Evolutionary conservation across 495 filamentous ascomycete species (phyloP), one percentile per base, ranked within the genome.

Genomic region (Aspergillus panamensis): DNA sequence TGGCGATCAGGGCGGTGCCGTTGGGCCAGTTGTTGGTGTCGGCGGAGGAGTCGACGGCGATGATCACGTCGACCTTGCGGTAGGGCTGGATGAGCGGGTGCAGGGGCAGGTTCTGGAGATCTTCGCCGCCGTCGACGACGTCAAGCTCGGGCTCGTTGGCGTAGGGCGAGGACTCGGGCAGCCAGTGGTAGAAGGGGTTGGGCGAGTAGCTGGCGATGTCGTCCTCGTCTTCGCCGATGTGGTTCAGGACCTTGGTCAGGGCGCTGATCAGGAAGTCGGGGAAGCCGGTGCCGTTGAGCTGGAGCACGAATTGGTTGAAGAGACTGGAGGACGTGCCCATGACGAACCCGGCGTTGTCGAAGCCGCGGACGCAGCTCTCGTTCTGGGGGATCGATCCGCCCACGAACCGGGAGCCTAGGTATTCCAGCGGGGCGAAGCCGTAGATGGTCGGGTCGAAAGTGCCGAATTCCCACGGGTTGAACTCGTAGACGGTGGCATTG

Each of bases 281-380:
- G 3, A 92, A 67, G 21, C 69, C 65, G 9, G 79, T 78, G 13
- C 66, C 65, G 57, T 79, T 72, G 43, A 90, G 76, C 37, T 83
- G 66, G 0, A 92, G 78, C 2, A 94, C 63, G 69, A 87, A 79
- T 53, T 79, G 70, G 74, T 97, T 97, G 84, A 97, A 97, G 32
- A 97, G 81, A 9, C 87, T 87, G 17, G 87, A 90, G n/a, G 88
- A 92, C 0, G 92, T 96, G 32, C 93, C 94, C 82, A 96, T 92
- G 32, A 96, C 73, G 68, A 81, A 97, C 20, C 91, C 91, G 43
- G 79, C 82, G 65, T 91, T 91, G 75, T 97, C 93, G 62, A 90
- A 95, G 4, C 93, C 93, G 8, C 73, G 69, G 3, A 95, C 77
- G 68, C 93, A 97, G 30, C 72, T 64, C 55, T 84, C 81, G 58